Conservation (phyloP, 2,329 filamentous ascomycete species). For the Paracamarosporium sp. region DNA sequence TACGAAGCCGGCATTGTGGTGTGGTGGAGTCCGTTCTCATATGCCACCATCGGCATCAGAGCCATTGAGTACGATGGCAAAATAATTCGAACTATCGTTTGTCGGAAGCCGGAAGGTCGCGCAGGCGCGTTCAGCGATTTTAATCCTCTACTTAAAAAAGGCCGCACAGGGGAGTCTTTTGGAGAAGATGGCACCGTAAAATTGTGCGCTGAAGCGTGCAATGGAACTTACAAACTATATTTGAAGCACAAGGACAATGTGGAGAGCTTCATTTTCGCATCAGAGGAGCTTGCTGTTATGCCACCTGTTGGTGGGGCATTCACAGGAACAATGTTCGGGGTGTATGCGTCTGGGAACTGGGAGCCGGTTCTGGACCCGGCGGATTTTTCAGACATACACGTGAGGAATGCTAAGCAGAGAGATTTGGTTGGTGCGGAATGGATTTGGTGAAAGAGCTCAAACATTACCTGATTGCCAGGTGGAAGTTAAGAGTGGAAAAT, state of each 20-base stretch:
- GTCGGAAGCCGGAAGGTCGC: slow-evolving; percentile 4
- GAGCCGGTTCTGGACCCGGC: slow-evolving; percentile 50
- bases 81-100: slow-evolving; percentile 13
- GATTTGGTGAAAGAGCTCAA: background rate
- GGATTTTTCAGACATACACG: slow-evolving; percentile 41
- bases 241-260: slow-evolving; percentile 27
- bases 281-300: slow-evolving; percentile 40
- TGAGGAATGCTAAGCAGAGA: background rate
- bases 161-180: background rate
- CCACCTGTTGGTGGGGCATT: slow-evolving; percentile 51
- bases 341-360: slow-evolving; percentile 53
- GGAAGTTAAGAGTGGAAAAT: too few species aligned
- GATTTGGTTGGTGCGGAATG: background rate
- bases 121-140: background rate
- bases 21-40: slow-evolving; percentile 61
- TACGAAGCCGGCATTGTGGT: slow-evolving; percentile 62
- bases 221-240: slow-evolving; percentile 8
- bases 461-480: too few species aligned
- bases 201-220: slow-evolving; percentile 7
- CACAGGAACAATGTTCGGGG: slow-evolving; percentile 55
- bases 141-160: background rate
- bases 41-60: slow-evolving; percentile 51
- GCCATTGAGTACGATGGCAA: background rate
- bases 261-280: slow-evolving; percentile 25
- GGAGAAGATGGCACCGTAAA: slow-evolving; percentile 12